Percentiles rank a stretch among this genome's conserved stretches.
phyloP scores from a whole-genome alignment of 2,329 filamentous ascomycete genomes.

The Xylaria arbuscula region DNA sequence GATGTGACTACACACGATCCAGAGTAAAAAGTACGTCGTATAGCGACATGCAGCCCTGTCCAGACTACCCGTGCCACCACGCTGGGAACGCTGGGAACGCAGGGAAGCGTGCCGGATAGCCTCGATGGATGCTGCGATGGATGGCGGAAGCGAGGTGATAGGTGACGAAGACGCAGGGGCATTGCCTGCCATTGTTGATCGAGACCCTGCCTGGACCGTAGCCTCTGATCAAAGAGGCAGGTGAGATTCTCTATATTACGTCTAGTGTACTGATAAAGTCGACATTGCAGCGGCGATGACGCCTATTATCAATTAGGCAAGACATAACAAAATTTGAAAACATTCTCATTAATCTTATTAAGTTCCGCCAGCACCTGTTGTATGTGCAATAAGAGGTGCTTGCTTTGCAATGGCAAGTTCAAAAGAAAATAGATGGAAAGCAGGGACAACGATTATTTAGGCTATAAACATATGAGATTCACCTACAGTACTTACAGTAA shows the following conservation, averaged over 20 bases:
- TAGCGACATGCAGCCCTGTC: slow-evolving; percentile 28
- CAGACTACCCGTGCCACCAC: slow-evolving; percentile 1
- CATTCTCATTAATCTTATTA: no score
- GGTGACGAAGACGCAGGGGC: slow-evolving; percentile 17
- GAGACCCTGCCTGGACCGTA: slow-evolving; percentile 18
- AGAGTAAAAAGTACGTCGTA: slow-evolving; percentile 21
- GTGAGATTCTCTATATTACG: slow-evolving; percentile 24
- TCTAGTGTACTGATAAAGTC: slow-evolving; percentile 32
- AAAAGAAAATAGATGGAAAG: no score
- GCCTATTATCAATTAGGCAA: slow-evolving; percentile 12
- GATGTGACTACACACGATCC: slow-evolving; percentile 8
- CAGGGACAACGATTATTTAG: no score
- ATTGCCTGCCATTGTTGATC: slow-evolving; percentile 8
- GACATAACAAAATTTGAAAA: slow-evolving; percentile 12
- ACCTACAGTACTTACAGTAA: neutral
- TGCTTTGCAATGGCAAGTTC: no score
- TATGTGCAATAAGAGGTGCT: slow-evolving; percentile 5
- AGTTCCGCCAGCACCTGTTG: no score
- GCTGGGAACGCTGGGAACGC: slow-evolving; percentile 14
- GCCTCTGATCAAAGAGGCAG: slow-evolving; percentile 40
- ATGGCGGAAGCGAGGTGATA: slow-evolving; percentile 26
- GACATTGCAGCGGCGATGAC: slow-evolving; percentile 7
- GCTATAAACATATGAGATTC: no score
- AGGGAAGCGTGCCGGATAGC: slow-evolving; percentile 23
- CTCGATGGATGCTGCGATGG: slow-evolving; percentile 22